Evolutionary conservation across 2,329 filamentous ascomycete species (phyloP), one percentile per base, ranked within the genome.

Genomic region (Lasiodiplodia sp.): DNA sequence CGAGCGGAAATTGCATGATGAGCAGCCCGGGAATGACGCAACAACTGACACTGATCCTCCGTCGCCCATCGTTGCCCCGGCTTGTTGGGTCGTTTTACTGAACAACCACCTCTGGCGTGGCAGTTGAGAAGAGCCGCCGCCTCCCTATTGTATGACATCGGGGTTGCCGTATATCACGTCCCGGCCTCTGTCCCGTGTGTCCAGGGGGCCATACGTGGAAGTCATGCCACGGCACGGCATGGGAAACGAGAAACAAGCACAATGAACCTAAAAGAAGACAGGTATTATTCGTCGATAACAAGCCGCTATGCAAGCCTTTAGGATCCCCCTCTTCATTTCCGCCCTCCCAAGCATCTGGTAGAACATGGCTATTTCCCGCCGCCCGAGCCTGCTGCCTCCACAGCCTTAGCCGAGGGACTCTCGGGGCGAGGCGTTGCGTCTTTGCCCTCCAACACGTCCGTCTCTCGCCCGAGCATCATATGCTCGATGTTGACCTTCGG

Each of bases 401-500:
- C 67, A 11, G 67, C 58, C 60, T 68, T 68, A 38, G 47, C 51
- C 37, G 63, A n/a, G 3, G 66, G 23, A 14, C 44, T 66, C 18
- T 51, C 38, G 12, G 44, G 51, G 16, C 44, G 51, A 28, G 70
- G 66, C 34, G 53, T 62, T 3, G 40, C 68, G n/a, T 65, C 66
- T 69, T 49, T 70, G 66, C 76, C 82, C 23, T 82, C 79, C 0
- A 84, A 72, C 21, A 81, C 73, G 55, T 78, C 78, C 1, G 75
- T 80, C 3, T 78, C 77, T 2, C 73, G 69, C 6, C 81, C 82
- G 16, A 82, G 75, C 82, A 84, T 84, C 73, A 81, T 73, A 77
- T 89, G 86, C 72, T 88, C 85, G 31, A 91, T 81, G 73, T 91
- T 91, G 70, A 92, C 86, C 80, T 88, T 90, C 0, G 90, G 89